Evolutionary conservation across 2,329 filamentous ascomycete genomes (phyloP), one percentile per base, ranked within the genome.

Genomic region (Alternaria metachromatica): DNA sequence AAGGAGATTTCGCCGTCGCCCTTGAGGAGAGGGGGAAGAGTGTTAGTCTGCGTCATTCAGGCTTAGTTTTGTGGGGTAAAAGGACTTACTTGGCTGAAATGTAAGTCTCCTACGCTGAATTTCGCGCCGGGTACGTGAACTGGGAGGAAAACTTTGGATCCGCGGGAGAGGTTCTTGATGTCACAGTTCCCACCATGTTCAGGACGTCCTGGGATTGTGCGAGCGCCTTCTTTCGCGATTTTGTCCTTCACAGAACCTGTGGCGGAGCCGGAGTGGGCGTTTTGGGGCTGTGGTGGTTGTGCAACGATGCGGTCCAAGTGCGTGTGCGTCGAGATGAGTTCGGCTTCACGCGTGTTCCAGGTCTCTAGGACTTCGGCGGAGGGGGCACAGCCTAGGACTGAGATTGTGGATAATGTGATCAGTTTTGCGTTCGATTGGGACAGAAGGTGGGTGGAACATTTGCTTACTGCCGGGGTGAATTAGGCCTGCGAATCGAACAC

Each of bases 141-240:
- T 0, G 94, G 94, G 1, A 97, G 86, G 77, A 94, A 97, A 0
- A 96, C 92, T 76, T 94, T 95, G 62, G 87, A 90, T 2, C 92
- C 93, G 7, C 92, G 84, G 2, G 87, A 91, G 28, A 96, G 84
- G 72, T 96, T 96, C 83, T 96, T 96, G 80, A 96, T 96, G 70
- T 97, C 93, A 76, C 93, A 96, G 74, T 97, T 97, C 0, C 94
- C 94, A 13, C 94, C 94, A 71, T 96, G 92, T 73, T 96, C 93
- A 0, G 93, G 93, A 0, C 93, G 84, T 3, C 94, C 88, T 55
- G 94, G 94, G 51, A 97, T 91, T 0, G 94, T 97, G 41, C 94
- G 83, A 1, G 94, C 94, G 1, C 94, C 94, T 74, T 97, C 93
- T 11, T 81, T 84, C 0, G 88, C 92, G 21, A 97, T 86, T 75